Percentiles rank a stretch among this genome's conserved stretches.
These are phyloP conservation scores for Phytophthora nicotianae DNA, from an alignment of 352 stramenopile species.

Conservation along the genomic window DNA sequence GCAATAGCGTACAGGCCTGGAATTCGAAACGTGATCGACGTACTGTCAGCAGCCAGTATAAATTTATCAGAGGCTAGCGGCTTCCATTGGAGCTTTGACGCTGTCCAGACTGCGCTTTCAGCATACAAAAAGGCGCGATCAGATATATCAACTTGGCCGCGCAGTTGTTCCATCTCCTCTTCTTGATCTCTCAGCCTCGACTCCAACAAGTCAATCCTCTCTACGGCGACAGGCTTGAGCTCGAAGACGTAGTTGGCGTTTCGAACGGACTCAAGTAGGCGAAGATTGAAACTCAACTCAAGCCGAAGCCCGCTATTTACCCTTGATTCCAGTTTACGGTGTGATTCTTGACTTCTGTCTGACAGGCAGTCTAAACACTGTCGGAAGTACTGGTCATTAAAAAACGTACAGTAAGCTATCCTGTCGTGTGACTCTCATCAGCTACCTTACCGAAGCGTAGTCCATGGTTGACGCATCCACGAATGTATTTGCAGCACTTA, in stretches of 20 bases:
- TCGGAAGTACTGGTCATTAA: too few relatives aligned
- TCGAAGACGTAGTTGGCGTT: constrained; percentile 5
- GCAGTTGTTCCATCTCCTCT: constrained; percentile 9
- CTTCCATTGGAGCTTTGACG: not conserved
- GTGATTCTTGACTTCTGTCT: too few relatives aligned
- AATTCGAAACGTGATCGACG: not conserved
- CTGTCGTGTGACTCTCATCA: too few relatives aligned
- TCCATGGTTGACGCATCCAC: too few relatives aligned
- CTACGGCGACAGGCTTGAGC: constrained; percentile 9
- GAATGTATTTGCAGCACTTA: too few relatives aligned
- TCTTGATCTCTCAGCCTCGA: constrained; percentile 25
- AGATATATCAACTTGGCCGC: too few relatives aligned
- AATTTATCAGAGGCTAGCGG: not conserved
- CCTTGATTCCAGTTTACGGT: too few relatives aligned
- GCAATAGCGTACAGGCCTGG: not conserved
- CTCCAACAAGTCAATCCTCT: constrained; percentile 19
- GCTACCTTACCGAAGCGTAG: too few relatives aligned
- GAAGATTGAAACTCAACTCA: too few relatives aligned
- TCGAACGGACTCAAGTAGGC: not conserved
- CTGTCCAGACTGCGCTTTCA: not conserved
- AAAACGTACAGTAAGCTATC: too few relatives aligned
- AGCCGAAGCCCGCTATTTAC: too few relatives aligned
- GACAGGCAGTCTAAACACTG: too few relatives aligned
- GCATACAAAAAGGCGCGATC: not conserved
- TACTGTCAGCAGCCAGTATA: not conserved